These are phyloP conservation scores for Xylariaceae sp. DNA, from an alignment of 2,329 filamentous ascomycete species.

Conservation along the genomic window DNA sequence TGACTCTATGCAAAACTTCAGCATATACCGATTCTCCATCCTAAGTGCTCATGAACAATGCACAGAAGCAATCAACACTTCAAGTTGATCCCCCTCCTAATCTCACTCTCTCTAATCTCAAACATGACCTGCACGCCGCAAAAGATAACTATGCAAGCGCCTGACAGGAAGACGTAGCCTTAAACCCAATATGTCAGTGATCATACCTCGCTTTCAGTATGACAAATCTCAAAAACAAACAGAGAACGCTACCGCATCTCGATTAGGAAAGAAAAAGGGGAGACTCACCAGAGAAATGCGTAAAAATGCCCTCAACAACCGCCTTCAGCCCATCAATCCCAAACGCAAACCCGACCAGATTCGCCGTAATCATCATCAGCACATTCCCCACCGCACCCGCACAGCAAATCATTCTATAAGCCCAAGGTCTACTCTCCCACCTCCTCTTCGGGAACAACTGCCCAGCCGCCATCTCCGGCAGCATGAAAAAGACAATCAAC, in stretches of 20 bases:
- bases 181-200: neutral
- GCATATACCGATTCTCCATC: too few relatives aligned
- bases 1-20: too few relatives aligned
- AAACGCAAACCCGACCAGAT: slow-evolving; percentile 90
- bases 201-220: neutral
- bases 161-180: slow-evolving; percentile 69
- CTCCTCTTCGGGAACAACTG: slow-evolving; percentile 68
- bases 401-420: slow-evolving; percentile 77
- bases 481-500: slow-evolving; percentile 89
- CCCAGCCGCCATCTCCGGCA: slow-evolving; percentile 75
- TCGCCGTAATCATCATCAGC: slow-evolving; percentile 93
- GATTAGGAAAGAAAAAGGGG: neutral
- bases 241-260: neutral
- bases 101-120: slow-evolving; percentile 82
- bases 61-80: slow-evolving; percentile 59
- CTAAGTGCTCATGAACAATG: too few relatives aligned
- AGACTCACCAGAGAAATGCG: slow-evolving; percentile 62
- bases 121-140: slow-evolving; percentile 93
- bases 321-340: slow-evolving; percentile 82
- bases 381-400: slow-evolving; percentile 78
- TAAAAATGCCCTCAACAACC: slow-evolving; percentile 70
- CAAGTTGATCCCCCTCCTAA: slow-evolving; percentile 73
- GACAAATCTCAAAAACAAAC: neutral
- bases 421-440: slow-evolving; percentile 66
- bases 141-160: slow-evolving; percentile 72